Evolutionary conservation across 345 rosid species (phyloP).

Genomic region (Gossypioides kirkii): DNA sequence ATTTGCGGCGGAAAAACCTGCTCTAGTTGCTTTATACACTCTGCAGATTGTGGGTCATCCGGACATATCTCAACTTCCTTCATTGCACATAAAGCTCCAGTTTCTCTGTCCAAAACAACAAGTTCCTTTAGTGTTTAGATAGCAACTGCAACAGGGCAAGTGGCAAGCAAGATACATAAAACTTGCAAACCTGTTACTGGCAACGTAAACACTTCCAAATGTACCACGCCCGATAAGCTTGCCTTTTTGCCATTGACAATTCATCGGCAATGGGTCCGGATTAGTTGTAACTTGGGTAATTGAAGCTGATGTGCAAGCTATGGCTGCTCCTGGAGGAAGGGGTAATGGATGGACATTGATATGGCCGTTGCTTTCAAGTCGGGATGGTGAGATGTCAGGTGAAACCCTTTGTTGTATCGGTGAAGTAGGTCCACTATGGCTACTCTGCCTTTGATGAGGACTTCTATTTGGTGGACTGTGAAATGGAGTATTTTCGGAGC

Average conservation of each 20-base stretch:
- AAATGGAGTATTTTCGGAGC: conserved; percentile 62
- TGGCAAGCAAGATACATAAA: conserved; percentile 10
- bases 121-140: conserved; percentile 16
- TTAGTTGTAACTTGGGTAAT: conserved; percentile 37
- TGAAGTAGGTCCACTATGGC: conserved; percentile 48
- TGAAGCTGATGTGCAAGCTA: conserved; percentile 35
- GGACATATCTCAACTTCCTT: conserved; percentile 90
- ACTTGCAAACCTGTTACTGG: conserved; percentile 61
- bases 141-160: conserved; percentile 11
- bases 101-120: conserved; percentile 51
- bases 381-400: conserved; percentile 28
- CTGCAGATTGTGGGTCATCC: conserved; percentile 72
- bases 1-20: conserved; percentile 46
- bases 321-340: conserved; percentile 78
- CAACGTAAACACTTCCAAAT: conserved; percentile 93
- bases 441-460: conserved; percentile 37
- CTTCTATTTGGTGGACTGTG: conserved; percentile 63
- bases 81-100: conserved; percentile 96
- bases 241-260: conserved; percentile 82
- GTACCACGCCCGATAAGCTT: conserved; percentile 99
- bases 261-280: conserved; percentile 44
- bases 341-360: conserved; percentile 74
- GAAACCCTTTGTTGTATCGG: conserved; percentile 43
- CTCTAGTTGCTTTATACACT: conserved; percentile 46
- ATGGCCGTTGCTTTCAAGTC: conserved; percentile 39